Percentiles rank a stretch among this genome's conserved stretches.
Evolutionary conservation across 192 early-diverging fungal genomes (phyloP).

Genomic region (Entomortierella chlamydospora): DNA sequence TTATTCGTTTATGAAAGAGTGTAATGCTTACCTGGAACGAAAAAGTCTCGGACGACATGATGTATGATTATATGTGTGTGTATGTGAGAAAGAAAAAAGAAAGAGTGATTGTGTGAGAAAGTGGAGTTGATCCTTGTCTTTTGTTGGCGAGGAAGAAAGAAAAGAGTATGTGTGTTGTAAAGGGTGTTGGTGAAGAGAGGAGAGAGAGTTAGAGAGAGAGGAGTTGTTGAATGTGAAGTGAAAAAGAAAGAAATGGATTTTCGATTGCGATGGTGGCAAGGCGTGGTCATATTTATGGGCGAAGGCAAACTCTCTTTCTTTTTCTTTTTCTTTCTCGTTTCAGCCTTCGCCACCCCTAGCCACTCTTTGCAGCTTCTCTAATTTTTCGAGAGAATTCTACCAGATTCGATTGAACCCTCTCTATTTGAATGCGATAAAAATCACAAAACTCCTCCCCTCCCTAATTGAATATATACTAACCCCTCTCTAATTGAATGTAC

Average conservation of each 20-base stretch:
- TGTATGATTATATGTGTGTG: conserved; percentile 5
- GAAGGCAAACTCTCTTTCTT: background rate
- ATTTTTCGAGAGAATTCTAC: conserved; percentile 2
- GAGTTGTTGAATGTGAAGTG: conserved; percentile 6
- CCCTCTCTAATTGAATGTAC: background rate
- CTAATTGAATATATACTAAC: background rate
- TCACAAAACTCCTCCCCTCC: background rate
- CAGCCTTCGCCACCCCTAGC: conserved; percentile 1
- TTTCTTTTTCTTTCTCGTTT: background rate
- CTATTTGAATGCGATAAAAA: background rate
- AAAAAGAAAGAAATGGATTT: background rate
- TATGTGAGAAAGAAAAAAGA: background rate
- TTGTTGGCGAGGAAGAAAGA: background rate
- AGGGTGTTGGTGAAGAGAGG: background rate
- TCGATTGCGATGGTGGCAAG: background rate
- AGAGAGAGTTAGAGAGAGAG: background rate
- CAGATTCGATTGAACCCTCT: background rate
- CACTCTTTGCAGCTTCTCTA: too few relatives aligned
- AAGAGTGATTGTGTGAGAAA: background rate
- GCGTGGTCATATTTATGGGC: background rate
- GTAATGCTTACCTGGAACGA: conserved; percentile 47
- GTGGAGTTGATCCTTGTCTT: background rate
- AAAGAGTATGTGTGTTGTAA: background rate
- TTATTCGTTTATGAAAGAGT: conserved; percentile 64
- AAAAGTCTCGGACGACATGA: conserved; percentile 22